phyloP scores from a whole-genome alignment of 2,329 filamentous ascomycete genomes.

The Amphichorda felina region DNA sequence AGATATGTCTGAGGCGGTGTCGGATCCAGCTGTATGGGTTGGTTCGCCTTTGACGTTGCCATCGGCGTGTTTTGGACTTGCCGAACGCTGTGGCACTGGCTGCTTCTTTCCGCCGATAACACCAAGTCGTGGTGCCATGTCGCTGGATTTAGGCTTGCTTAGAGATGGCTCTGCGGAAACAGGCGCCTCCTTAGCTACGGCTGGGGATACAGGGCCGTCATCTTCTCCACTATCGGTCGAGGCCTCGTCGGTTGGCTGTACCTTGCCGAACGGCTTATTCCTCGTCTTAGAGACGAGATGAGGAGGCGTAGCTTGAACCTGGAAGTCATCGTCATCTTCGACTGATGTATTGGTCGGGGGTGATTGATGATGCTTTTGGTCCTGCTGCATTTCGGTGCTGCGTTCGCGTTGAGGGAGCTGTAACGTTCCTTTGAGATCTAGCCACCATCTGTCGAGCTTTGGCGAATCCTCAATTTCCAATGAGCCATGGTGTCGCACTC shows the following conservation, averaged over 20 bases:
- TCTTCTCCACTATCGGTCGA: conserved; percentile 6
- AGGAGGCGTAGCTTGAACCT: conserved; percentile 36
- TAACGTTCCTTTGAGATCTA: conserved; percentile 20
- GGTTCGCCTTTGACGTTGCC: not conserved
- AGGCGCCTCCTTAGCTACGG: no score
- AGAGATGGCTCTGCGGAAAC: no score
- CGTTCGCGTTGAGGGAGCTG: conserved; percentile 9
- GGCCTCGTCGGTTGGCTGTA: not conserved
- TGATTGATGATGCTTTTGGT: no score
- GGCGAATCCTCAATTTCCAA: conserved; percentile 18
- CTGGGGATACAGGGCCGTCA: not conserved
- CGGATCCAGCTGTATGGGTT: not conserved
- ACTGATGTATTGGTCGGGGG: not conserved
- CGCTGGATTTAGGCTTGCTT: conserved; percentile 6
- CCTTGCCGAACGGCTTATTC: not conserved
- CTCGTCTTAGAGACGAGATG: not conserved
- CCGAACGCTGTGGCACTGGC: conserved; percentile 4
- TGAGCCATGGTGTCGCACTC: conserved; percentile 16
- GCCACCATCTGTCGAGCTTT: conserved; percentile 38
- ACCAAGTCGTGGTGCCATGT: conserved; percentile 15
- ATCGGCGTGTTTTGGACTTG: not conserved
- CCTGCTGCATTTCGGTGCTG: conserved; percentile 4
- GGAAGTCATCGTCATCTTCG: conserved; percentile 36
- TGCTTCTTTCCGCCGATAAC: conserved; percentile 21
- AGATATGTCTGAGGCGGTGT: conserved; percentile 3